Evolutionary conservation across 805 yeast species (phyloP).

Genomic region (Pichia californica): DNA sequence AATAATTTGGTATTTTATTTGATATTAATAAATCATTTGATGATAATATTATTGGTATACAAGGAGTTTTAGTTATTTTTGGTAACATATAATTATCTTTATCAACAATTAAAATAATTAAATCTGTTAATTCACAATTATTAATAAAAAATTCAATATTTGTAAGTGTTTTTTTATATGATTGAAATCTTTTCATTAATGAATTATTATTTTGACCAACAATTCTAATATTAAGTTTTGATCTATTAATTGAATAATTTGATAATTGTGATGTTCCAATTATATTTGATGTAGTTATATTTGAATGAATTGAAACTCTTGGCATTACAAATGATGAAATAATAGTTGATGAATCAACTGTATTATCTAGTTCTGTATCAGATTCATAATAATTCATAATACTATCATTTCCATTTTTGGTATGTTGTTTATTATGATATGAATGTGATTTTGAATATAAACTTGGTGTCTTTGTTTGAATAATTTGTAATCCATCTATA

Average conservation of each 20-base stretch:
- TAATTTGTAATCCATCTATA: no score
- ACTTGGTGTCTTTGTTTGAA: no score
- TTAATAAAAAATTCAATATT: slow-evolving; percentile 21
- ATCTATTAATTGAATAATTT: slow-evolving; percentile 2
- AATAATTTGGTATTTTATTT: slow-evolving; percentile 12
- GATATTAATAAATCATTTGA: background rate
- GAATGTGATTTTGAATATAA: no score
- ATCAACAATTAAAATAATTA: slow-evolving; percentile 26
- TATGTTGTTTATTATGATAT: no score
- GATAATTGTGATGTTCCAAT: no score
- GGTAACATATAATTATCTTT: slow-evolving; percentile 26
- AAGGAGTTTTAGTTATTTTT: slow-evolving; percentile 10
- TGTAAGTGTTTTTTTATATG: slow-evolving; percentile 26
- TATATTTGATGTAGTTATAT: background rate
- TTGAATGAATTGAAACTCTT: slow-evolving; percentile 23
- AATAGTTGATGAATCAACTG: slow-evolving; percentile 24
- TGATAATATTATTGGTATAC: slow-evolving; percentile 8
- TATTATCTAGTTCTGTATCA: slow-evolving; percentile 19
- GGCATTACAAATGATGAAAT: slow-evolving; percentile 35
- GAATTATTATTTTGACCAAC: slow-evolving; percentile 20
- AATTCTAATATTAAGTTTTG: slow-evolving; percentile 20
- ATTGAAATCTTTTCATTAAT: slow-evolving; percentile 20
- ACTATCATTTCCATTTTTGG: no score
- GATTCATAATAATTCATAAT: slow-evolving; percentile 4
- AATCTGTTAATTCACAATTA: slow-evolving; percentile 16